Evolutionary conservation across 768 basidiomycete genomes (phyloP).

Genomic region (Tulasnella sp.): DNA sequence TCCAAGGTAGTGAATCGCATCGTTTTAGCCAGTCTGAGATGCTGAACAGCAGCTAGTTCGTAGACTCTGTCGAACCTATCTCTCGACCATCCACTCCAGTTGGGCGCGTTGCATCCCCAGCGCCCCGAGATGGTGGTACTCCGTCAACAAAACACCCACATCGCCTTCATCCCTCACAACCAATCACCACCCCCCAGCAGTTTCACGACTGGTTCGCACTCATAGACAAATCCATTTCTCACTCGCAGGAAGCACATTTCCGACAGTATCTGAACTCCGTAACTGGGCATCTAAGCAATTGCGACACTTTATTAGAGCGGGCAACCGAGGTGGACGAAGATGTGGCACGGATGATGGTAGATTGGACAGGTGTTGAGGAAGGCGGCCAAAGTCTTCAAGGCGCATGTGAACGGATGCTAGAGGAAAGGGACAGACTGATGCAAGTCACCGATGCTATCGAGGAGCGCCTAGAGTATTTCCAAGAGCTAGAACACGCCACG

Average conservation of each 20-base stretch:
- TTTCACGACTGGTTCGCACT: conserved; percentile 95
- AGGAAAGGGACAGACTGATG: conserved; percentile 80
- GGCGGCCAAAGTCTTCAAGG: conserved; percentile 84
- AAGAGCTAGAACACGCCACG: conserved; percentile 86
- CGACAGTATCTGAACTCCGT: conserved; percentile 72
- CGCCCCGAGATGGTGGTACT: conserved; percentile 23
- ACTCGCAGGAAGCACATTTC: conserved; percentile 90
- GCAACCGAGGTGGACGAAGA: conserved; percentile 65
- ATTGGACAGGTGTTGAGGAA: conserved; percentile 83
- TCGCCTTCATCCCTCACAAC: conserved; percentile 60
- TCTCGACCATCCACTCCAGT: conserved; percentile 43
- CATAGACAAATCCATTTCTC: conserved; percentile 81
- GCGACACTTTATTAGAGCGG: conserved; percentile 59
- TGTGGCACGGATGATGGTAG: conserved; percentile 71
- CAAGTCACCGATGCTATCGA: conserved; percentile 76
- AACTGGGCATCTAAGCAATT: conserved; percentile 62
- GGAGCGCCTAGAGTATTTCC: conserved; percentile 79
- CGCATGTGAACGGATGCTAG: conserved; percentile 79
- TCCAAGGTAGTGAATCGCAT: conserved; percentile 45
- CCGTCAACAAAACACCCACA: conserved; percentile 22
- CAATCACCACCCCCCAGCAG: conserved; percentile 85
- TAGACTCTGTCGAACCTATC: conserved; percentile 34
- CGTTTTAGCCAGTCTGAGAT: background rate
- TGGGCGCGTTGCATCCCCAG: conserved; percentile 24
- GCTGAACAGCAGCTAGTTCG: conserved; percentile 23